A percentile compares a stretch with the other conserved stretches of the same genome.
phyloP scores from a whole-genome alignment of 192 early-diverging fungal genomes.

The Chytriomyces hyalinus region DNA sequence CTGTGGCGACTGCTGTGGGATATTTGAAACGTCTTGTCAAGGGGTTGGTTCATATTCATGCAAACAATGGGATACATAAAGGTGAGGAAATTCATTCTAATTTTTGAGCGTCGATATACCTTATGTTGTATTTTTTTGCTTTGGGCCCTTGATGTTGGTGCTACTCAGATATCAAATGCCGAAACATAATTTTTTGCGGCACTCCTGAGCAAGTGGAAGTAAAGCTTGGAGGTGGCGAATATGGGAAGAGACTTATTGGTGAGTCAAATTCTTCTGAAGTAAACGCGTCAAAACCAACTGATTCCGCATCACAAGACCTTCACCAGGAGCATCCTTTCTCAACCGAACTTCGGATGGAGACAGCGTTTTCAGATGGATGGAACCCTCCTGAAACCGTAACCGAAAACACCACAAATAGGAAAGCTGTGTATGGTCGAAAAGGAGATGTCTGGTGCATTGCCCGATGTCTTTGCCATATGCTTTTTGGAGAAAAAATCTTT shows the following conservation, averaged over 20 bases:
- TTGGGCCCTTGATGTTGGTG: too few species aligned
- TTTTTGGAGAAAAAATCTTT: conserved; percentile 32
- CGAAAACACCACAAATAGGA: conserved; percentile 40
- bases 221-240: conserved; percentile 39
- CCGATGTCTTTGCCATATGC: conserved; percentile 39
- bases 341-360: conserved; percentile 35
- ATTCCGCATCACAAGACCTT: conserved; percentile 6
- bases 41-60: conserved; percentile 46
- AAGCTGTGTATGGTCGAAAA: neutral
- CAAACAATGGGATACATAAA: conserved; percentile 47
- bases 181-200: conserved; percentile 41
- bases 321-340: conserved; percentile 20
- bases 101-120: neutral
- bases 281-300: neutral
- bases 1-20: conserved; percentile 25
- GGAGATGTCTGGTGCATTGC: conserved; percentile 37
- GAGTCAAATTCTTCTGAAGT: neutral
- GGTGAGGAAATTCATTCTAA: conserved; percentile 29
- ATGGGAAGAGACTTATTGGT: conserved; percentile 38
- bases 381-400: conserved; percentile 38
- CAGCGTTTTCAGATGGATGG: conserved; percentile 17
- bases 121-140: neutral
- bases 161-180: conserved; percentile 29
- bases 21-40: conserved; percentile 46
- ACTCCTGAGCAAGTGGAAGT: conserved; percentile 31